Evolutionary conservation across 768 basidiomycete genomes (phyloP).

Genomic region (Leccinum rimulosum): DNA sequence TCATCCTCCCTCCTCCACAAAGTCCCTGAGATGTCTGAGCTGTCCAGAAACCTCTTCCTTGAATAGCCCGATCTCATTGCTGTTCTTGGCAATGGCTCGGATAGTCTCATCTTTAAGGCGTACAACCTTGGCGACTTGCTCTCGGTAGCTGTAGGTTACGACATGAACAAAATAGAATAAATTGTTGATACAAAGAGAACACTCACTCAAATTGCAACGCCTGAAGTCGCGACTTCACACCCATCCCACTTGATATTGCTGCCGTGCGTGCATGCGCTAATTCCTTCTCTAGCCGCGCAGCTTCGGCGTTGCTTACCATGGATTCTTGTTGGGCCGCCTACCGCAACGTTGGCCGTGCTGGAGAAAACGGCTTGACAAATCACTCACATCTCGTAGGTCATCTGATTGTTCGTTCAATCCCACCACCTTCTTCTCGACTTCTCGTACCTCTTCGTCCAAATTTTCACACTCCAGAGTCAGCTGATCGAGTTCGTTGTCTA

Average conservation of each 20-base stretch:
- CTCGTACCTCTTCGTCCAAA: slow-evolving; percentile 71
- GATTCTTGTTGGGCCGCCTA: slow-evolving; percentile 81
- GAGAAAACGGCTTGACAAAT: not conserved
- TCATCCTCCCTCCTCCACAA: slow-evolving; percentile 53
- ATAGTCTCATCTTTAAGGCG: slow-evolving; percentile 78
- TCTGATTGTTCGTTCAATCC: slow-evolving; percentile 74
- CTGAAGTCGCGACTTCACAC: slow-evolving; percentile 75
- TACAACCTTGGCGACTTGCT: slow-evolving; percentile 73
- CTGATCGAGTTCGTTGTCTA: slow-evolving; percentile 83
- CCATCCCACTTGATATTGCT: slow-evolving; percentile 78
- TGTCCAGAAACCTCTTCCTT: slow-evolving; percentile 75
- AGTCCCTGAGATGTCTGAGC: slow-evolving; percentile 64
- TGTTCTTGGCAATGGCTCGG: slow-evolving; percentile 79
- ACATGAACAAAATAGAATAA: not conserved
- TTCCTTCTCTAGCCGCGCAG: slow-evolving; percentile 65
- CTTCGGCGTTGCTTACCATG: slow-evolving; percentile 61
- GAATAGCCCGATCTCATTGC: slow-evolving; percentile 79
- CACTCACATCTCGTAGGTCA: slow-evolving; percentile 72
- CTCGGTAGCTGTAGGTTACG: slow-evolving; percentile 56
- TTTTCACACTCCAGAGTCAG: slow-evolving; percentile 76
- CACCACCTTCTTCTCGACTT: slow-evolving; percentile 70
- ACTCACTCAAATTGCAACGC: slow-evolving; percentile 73
- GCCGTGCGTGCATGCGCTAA: slow-evolving; percentile 72
- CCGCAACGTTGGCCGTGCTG: slow-evolving; percentile 2
- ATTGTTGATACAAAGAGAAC: not conserved